A percentile compares a stretch with the other conserved stretches of the same genome.
phyloP scores from a whole-genome alignment of 208 protist genomes.

The Vickermania spadyakhi region DNA sequence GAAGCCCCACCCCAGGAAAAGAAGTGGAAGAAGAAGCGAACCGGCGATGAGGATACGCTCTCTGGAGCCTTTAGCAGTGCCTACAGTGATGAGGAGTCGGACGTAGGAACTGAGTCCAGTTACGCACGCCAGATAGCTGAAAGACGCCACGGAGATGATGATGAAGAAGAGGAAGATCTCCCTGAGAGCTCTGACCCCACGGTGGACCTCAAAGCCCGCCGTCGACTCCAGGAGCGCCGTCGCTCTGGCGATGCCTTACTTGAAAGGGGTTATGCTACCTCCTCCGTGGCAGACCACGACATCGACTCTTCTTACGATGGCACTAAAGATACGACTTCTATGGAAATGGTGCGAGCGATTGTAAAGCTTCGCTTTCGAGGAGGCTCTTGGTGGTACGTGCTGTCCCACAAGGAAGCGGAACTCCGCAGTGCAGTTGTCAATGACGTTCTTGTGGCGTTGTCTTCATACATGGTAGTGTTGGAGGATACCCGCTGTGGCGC shows the following conservation, averaged over 20 bases:
- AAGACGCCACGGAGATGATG: background rate
- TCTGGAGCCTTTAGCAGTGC: background rate
- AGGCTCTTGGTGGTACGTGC: background rate
- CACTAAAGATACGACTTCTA: background rate
- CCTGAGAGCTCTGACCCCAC: background rate
- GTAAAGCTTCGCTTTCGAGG: background rate
- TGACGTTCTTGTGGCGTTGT: background rate
- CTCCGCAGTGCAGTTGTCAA: background rate
- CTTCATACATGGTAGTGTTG: background rate
- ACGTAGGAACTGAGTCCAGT: background rate
- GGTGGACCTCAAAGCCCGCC: background rate
- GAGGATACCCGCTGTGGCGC: background rate
- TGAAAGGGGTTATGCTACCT: background rate
- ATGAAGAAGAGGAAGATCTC: slow-evolving; percentile 1
- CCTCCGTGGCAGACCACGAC: background rate
- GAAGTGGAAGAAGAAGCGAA: background rate
- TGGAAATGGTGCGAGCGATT: background rate
- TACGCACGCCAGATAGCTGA: background rate
- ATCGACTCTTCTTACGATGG: background rate
- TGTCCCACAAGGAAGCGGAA: background rate
- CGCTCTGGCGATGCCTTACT: background rate
- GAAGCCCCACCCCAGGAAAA: too few species aligned
- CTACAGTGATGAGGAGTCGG: background rate
- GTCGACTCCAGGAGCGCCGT: background rate
- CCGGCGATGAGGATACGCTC: background rate